Conservation (phyloP, 352 stramenopile genomes). For the Phytophthora citricola region DNA sequence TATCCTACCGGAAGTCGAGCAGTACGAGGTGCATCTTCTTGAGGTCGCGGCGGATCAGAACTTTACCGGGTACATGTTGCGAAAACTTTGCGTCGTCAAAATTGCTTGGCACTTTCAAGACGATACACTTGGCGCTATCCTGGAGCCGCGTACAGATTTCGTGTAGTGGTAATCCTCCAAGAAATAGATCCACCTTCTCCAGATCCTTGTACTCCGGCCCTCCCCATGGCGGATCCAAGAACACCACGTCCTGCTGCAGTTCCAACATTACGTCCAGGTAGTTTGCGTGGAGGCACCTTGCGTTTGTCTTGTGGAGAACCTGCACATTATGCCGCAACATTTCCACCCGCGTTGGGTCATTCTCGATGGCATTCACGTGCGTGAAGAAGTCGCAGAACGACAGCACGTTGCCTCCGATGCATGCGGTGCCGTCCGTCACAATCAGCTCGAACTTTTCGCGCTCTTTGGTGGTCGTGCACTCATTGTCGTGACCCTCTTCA, state of each 20-base stretch:
- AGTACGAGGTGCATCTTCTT: conserved; percentile 86
- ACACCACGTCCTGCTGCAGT: conserved; percentile 81
- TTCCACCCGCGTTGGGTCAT: conserved; percentile 58
- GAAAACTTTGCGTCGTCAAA: conserved; percentile 84
- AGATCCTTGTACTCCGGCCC: conserved; percentile 84
- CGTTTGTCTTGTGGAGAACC: conserved; percentile 68
- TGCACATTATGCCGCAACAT: conserved; percentile 82
- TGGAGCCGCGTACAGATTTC: conserved; percentile 65
- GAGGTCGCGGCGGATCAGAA: conserved; percentile 67
- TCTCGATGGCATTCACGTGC: conserved; percentile 80
- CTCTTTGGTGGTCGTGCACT: conserved; percentile 6
- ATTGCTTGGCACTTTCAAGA: conserved; percentile 85
- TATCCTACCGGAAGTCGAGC: conserved; percentile 56
- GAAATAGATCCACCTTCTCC: conserved; percentile 72
- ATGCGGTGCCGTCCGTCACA: conserved; percentile 84
- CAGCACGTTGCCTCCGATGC: conserved; percentile 78
- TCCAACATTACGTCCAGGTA: conserved; percentile 79
- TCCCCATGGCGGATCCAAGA: conserved; percentile 86
- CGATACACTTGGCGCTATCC: conserved; percentile 56
- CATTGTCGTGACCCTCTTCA: conserved; percentile 23
- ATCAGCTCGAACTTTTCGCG: conserved; percentile 51
- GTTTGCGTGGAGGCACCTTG: conserved; percentile 61
- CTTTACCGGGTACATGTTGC: conserved; percentile 54
- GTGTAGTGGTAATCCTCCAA: conserved; percentile 67
- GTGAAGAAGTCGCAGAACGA: conserved; percentile 85